Base-by-base conservation (phyloP, 495 filamentous ascomycete species). In the Xylona heveae region DNA sequence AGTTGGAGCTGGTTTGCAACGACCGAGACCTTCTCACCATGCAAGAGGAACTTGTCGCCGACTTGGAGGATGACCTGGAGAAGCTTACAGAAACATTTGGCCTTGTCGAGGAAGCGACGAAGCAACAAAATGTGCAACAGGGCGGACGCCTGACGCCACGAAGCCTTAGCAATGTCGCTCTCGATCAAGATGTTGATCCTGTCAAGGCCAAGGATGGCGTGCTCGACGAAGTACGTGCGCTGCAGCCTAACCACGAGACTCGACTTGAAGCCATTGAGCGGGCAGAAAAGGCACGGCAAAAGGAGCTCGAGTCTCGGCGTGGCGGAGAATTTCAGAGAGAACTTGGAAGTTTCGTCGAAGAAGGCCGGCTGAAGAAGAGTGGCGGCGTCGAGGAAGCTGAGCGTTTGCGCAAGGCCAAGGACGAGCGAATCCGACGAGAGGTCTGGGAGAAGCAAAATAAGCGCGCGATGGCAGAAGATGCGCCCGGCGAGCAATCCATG, bases 381-480 rank as follows among this genome's bases (percentile, higher is more conserved):
- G 88, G 88, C 19, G 88, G 88, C 1, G 68, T 91, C 6, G 90
- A 95, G 54, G 88, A 97, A 54, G 71, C 79, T 5, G 90, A 97
- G 54, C 58, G 90, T 25, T 62, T 81, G 27, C 59, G 90, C 35
- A 75, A 71, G 42, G 67, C 68, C 14, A 90, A 83, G 51, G 88
- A 97, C 44, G 90, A 95, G 36, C 65, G 71, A 46, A 79, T 80
- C 30, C 59, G 85, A 36, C 71, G 68, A 43, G 84, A 93, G 46
- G 74, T 84, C 6, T 91, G 75, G 74, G 78, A 83, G 41, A 53
- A 66, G 30, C 62, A 74, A 53, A 62, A 66, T 38, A 61, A 29
- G 25, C 12, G 46, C 33, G 41, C 30, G 22, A 31, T 25, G 23
- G n/a, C n/a, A n/a, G n/a, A n/a, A n/a, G n/a, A n/a, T n/a, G n/a